Evolutionary conservation across 768 basidiomycete genomes (phyloP).

Genomic region (Boletus pseudopeckii): DNA sequence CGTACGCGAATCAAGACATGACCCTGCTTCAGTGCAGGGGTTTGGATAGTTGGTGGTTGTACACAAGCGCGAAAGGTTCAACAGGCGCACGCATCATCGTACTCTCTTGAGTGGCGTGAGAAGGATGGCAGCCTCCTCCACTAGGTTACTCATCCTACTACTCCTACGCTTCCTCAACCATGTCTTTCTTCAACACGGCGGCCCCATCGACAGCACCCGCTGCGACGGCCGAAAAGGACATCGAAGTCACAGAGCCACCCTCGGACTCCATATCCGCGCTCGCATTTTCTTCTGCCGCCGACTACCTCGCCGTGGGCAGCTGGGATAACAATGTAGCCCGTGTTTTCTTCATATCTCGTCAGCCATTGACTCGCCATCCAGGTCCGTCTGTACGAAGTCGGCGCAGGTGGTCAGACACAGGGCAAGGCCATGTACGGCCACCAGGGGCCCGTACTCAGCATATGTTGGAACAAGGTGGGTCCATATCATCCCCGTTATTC

Average conservation of each 20-base stretch:
- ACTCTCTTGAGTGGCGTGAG: slow-evolving; percentile 25
- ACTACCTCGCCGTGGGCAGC: slow-evolving; percentile 87
- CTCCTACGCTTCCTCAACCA: slow-evolving; percentile 19
- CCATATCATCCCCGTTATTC: neutral
- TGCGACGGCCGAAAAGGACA: slow-evolving; percentile 61
- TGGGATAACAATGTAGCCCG: slow-evolving; percentile 85
- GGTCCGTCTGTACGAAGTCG: slow-evolving; percentile 93
- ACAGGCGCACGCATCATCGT: too few species aligned
- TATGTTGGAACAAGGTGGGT: slow-evolving; percentile 86
- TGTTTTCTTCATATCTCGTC: neutral
- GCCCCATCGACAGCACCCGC: slow-evolving; percentile 36
- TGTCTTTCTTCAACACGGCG: slow-evolving; percentile 42
- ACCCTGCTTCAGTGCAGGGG: too few species aligned
- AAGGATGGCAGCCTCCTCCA: neutral
- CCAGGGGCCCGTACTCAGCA: slow-evolving; percentile 82
- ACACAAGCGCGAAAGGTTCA: too few species aligned
- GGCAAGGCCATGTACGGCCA: slow-evolving; percentile 90
- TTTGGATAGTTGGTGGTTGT: too few species aligned
- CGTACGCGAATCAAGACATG: too few species aligned
- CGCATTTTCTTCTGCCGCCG: slow-evolving; percentile 79
- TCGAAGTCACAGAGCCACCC: slow-evolving; percentile 79
- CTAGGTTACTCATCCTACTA: neutral
- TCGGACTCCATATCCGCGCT: slow-evolving; percentile 84
- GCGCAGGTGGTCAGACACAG: slow-evolving; percentile 71
- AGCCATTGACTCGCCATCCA: slow-evolving; percentile 30